Evolutionary conservation across 306 rosid genomes (phyloP).

Genomic region (Medicago ruthenica): DNA sequence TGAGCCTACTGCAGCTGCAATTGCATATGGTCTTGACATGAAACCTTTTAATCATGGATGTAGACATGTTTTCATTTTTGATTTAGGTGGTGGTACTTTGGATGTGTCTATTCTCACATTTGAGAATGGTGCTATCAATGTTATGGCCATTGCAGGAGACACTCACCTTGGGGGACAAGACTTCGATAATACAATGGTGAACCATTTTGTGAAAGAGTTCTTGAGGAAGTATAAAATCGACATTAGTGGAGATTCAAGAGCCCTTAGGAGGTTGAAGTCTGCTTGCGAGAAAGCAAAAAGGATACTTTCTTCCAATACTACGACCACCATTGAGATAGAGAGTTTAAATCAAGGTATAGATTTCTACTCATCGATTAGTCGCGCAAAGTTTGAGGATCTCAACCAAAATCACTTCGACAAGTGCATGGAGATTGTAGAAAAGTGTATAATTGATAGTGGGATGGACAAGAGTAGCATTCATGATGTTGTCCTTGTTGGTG

Average conservation of each 20-base stretch:
- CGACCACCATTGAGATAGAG: neutral
- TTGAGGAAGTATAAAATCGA: conserved; percentile 3
- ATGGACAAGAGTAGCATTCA: neutral
- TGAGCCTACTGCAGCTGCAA: conserved; percentile 43
- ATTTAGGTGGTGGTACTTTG: conserved; percentile 43
- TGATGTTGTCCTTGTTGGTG: conserved; percentile 5
- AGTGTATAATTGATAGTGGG: conserved; percentile 1
- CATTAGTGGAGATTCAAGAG: conserved; percentile 9
- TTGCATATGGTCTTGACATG: conserved; percentile 22
- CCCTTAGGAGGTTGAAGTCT: conserved; percentile 19
- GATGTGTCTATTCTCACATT: conserved; percentile 39
- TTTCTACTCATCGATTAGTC: conserved; percentile 8
- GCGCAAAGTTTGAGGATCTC: conserved; percentile 37
- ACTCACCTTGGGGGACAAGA: neutral
- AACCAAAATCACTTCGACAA: neutral
- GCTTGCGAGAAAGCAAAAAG: conserved; percentile 37
- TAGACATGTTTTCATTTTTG: conserved; percentile 30
- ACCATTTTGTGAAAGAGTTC: conserved; percentile 28
- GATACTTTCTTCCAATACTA: neutral
- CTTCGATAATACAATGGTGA: neutral
- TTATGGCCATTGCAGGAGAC: neutral
- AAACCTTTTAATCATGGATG: neutral
- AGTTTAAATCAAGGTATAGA: conserved; percentile 7
- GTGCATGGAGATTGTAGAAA: conserved; percentile 29
- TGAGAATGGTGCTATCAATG: neutral